Conservation (phyloP, 345 rosid genomes). For the Barbarea vulgaris region DNA sequence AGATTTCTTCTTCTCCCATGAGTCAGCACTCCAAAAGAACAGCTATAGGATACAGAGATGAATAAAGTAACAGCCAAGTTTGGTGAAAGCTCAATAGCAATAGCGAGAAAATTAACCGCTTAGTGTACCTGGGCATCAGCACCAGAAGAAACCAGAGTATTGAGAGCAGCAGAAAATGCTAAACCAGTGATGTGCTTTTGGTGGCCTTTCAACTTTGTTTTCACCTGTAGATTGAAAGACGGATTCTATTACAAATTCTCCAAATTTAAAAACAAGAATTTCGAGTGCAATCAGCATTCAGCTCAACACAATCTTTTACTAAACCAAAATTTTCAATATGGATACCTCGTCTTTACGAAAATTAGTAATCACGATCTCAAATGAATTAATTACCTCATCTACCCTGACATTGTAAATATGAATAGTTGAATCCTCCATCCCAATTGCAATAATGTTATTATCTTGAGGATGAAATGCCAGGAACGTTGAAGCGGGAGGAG, state of each 20-base stretch:
- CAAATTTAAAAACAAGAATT: conserved; percentile 17
- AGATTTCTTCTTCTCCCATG: conserved; percentile 76
- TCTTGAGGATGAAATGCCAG: conserved; percentile 63
- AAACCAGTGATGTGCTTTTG: conserved; percentile 74
- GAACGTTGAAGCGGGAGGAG: conserved; percentile 61
- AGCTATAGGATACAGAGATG: conserved; percentile 43
- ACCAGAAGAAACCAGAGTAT: conserved; percentile 77
- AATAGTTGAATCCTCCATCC: conserved; percentile 59
- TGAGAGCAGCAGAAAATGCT: conserved; percentile 72
- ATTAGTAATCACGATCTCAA: not conserved
- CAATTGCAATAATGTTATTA: conserved; percentile 61
- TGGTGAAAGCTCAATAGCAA: not conserved
- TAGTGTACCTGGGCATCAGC: conserved; percentile 86
- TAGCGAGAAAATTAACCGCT: not conserved
- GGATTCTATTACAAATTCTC: conserved; percentile 25
- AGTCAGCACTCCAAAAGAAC: conserved; percentile 65
- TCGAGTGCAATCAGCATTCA: conserved; percentile 6
- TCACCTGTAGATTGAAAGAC: conserved; percentile 51
- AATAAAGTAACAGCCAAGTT: conserved; percentile 12
- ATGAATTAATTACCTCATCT: conserved; percentile 48
- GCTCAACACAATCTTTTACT: not conserved
- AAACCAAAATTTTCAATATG: not conserved
- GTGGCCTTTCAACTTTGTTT: conserved; percentile 74
- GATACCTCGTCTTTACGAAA: not conserved
- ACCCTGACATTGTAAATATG: conserved; percentile 61